Evolutionary conservation across 495 filamentous ascomycete species (phyloP).

Genomic region (Ramalina intermedia): DNA sequence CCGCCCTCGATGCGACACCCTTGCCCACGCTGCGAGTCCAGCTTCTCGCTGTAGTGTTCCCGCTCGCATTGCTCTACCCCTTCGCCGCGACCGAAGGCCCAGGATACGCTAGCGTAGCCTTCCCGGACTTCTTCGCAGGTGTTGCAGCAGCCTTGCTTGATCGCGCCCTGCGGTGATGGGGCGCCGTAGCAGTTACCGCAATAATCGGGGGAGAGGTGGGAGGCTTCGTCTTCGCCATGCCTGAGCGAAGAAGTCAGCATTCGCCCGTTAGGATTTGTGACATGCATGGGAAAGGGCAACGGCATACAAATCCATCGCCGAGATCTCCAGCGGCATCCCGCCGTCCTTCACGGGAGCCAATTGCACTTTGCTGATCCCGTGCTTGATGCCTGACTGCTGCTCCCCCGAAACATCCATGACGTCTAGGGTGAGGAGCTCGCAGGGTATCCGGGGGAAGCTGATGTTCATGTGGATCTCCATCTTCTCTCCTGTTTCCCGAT

Average conservation of each 20-base stretch:
- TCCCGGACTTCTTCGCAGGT: constrained; percentile 95
- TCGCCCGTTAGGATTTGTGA: background rate
- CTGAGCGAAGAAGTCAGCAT: background rate
- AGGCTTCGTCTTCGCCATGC: constrained; percentile 49
- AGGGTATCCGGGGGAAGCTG: constrained; percentile 84
- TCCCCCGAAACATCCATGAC: constrained; percentile 99
- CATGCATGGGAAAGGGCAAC: constrained; percentile 16
- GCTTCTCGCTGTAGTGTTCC: constrained; percentile 78
- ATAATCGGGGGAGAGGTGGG: constrained; percentile 80
- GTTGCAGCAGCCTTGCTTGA: constrained; percentile 78
- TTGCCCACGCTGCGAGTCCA: constrained; percentile 76
- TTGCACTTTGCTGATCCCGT: constrained; percentile 82
- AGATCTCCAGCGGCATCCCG: constrained; percentile 60
- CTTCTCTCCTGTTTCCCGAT: constrained; percentile 54
- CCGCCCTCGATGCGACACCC: constrained; percentile 91
- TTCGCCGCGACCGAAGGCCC: constrained; percentile 86
- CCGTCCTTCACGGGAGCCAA: constrained; percentile 59
- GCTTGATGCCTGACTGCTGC: constrained; percentile 81
- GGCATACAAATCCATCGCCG: constrained; percentile 51
- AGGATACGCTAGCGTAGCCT: constrained; percentile 73
- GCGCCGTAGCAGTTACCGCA: constrained; percentile 92
- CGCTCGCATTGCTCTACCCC: constrained; percentile 90
- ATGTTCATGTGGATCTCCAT: constrained; percentile 99
- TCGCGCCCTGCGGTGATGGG: constrained; percentile 47
- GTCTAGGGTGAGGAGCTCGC: constrained; percentile 89